Conservation (phyloP, 2,329 filamentous ascomycete species). For the Purpureocillium takamizusanense region DNA sequence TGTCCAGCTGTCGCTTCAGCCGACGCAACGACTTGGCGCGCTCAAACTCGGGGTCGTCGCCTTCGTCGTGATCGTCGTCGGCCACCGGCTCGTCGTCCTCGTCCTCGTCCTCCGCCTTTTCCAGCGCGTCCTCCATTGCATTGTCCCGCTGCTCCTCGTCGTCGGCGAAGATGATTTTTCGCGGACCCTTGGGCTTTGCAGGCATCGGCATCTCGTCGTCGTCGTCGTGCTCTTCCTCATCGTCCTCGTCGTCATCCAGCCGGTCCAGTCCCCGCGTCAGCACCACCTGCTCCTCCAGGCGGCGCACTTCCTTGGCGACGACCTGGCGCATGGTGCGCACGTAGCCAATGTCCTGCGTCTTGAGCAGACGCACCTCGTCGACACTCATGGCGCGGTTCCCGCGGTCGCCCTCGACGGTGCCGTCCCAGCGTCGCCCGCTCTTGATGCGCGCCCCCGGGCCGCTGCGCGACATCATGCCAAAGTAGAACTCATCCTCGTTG, state of each 20-base stretch:
- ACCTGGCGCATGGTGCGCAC: conserved; percentile 54
- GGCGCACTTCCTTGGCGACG: conserved; percentile 46
- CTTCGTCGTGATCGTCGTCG: conserved; percentile 10
- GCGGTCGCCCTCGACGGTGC: conserved; percentile 47
- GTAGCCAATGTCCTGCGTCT: conserved; percentile 61
- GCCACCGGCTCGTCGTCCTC: conserved; percentile 5
- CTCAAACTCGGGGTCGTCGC: conserved; percentile 24
- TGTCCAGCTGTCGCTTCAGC: conserved; percentile 38
- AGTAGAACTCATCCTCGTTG: conserved; percentile 68
- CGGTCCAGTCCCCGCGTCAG: conserved; percentile 28
- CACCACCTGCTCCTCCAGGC: conserved; percentile 44
- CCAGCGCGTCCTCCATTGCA: conserved; percentile 17
- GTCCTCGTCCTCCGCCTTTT: conserved; percentile 16
- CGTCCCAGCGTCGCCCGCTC: conserved; percentile 42
- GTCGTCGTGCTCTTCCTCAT: conserved; percentile 21
- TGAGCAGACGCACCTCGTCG: conserved; percentile 52
- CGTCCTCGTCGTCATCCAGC: conserved; percentile 23
- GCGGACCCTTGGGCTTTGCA: conserved; percentile 20
- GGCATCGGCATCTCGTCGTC: conserved; percentile 20
- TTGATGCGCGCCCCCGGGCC: conserved; percentile 42
- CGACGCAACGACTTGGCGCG: conserved; percentile 33
- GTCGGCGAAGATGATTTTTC: conserved; percentile 45
- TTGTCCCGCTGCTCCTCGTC: conserved; percentile 25
- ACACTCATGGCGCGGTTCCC: conserved; percentile 46
- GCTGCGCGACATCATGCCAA: conserved; percentile 56